These are phyloP conservation scores for Aristolochia contorta DNA, from an alignment of 164 flowering plant genomes.

Conservation along the genomic window DNA sequence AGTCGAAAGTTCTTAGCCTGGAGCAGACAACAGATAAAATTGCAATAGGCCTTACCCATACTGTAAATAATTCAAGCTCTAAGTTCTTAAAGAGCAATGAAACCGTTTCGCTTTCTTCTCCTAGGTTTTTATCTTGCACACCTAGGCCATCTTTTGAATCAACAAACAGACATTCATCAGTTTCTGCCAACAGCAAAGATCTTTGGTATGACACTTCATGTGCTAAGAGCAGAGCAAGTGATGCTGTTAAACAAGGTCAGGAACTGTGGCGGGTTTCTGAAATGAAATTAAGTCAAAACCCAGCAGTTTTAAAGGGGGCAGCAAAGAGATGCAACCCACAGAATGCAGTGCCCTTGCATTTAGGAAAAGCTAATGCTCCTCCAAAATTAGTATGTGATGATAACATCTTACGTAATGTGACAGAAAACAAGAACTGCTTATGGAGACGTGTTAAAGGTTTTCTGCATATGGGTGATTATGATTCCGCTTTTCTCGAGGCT, in stretches of 20 bases:
- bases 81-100: constrained; percentile 32
- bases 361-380: constrained; percentile 23
- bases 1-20: constrained; percentile 58
- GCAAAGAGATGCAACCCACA: constrained; percentile 22
- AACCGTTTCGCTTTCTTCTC: constrained; percentile 29
- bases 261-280: constrained; percentile 32
- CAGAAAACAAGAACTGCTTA: constrained; percentile 24
- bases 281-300: constrained; percentile 22
- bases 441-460: constrained; percentile 47
- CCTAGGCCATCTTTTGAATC: constrained; percentile 61
- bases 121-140: constrained; percentile 52
- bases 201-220: constrained; percentile 35
- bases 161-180: constrained; percentile 24
- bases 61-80: constrained; percentile 24
- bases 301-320: constrained; percentile 14
- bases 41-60: constrained; percentile 26
- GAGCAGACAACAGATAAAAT: constrained; percentile 52
- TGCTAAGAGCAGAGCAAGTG: constrained; percentile 25
- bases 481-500: constrained; percentile 77
- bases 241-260: constrained; percentile 21
- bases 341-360: constrained; percentile 15
- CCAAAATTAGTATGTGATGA: constrained; percentile 15
- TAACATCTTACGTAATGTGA: constrained; percentile 14
- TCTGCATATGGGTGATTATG: constrained; percentile 56
- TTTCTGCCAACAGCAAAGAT: constrained; percentile 24